These are phyloP conservation scores for Aspergillus fijiensis DNA, from an alignment of 2,329 filamentous ascomycete species.

Conservation along the genomic window DNA sequence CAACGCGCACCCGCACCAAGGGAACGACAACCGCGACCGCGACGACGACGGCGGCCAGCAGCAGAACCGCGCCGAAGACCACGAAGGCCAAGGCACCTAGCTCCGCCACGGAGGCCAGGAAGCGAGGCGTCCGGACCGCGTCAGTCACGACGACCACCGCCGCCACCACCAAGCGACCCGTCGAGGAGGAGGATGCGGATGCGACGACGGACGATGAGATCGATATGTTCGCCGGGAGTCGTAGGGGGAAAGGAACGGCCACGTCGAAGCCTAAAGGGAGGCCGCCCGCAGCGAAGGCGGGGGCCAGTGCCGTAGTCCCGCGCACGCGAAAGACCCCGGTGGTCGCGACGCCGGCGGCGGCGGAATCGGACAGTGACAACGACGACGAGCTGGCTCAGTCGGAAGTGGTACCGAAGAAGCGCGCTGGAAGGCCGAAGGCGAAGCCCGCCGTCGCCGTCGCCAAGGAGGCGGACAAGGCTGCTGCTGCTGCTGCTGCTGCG, in stretches of 20 bases:
- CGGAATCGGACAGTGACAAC: constrained; percentile 19
- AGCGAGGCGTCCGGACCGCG: constrained; percentile 10
- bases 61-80: constrained; percentile 13
- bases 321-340: constrained; percentile 13
- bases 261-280: constrained; percentile 15
- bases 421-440: constrained; percentile 19
- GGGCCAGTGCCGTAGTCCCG: constrained; percentile 4
- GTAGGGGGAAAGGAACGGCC: neutral
- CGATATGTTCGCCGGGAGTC: constrained; percentile 13
- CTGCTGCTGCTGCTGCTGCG: constrained; percentile 15
- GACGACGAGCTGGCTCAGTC: constrained; percentile 28
- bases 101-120: constrained; percentile 15
- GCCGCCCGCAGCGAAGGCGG: constrained; percentile 9
- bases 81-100: constrained; percentile 14
- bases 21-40: constrained; percentile 14
- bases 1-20: constrained; percentile 21
- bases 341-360: neutral
- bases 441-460: constrained; percentile 7
- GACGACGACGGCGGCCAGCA: constrained; percentile 8
- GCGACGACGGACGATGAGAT: constrained; percentile 30
- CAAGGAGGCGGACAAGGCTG: constrained; percentile 9
- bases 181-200: constrained; percentile 18
- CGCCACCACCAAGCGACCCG: neutral
- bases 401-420: constrained; percentile 24
- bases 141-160: neutral